Evolutionary conservation across 805 yeast genomes (phyloP), one percentile per base, ranked within the genome.

Genomic region (Candida ulmi): DNA sequence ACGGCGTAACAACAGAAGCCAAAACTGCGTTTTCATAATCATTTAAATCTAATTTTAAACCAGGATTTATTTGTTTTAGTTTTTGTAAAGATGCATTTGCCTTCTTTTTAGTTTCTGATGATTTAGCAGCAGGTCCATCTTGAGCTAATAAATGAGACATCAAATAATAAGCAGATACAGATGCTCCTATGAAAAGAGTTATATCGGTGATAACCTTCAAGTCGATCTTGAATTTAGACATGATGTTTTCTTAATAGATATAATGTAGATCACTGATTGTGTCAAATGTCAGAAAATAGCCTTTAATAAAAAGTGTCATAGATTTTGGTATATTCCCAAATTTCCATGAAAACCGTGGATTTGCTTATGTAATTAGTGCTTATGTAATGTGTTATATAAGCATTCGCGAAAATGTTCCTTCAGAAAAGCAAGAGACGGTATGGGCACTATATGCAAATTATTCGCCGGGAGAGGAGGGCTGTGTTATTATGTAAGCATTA

Each of bases 1-100:
- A 80, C 0, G 98, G 95, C 2, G 87, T 75, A 8, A 93, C 81
- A 23, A 91, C 85, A 12, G 84, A 78, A 12, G 83, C 78, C 41
- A 93, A 63, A 2, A 93, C 74, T n/a, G 77, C 68, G 45, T 76
- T 75, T 57, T 93, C 99, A 58, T 93, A 90, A 32, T 74, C 72
- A 49, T 78, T 82, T 31, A 86, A 67, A 8, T 68, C 72, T 9
- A 81, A 56, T 28, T 66, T 66, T 26, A 75, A 46, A 1, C 66
- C 69, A 0, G 97, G 95, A 48, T 82, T 76, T 11, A 71, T 57
- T 16, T 62, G 66, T 42, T 75, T 72, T 24, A 88, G 63, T 51
- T 74, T 76, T 43, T 79, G 75, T 40, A 82, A 58, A 8, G 81
- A 73, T 11, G 74, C 66, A 40, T 66, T 61, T 25, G 80, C 84